Evolutionary conservation across 441 rosid species (phyloP), one percentile per base, ranked within the genome.

Genomic region (Codiaeum variegatum): DNA sequence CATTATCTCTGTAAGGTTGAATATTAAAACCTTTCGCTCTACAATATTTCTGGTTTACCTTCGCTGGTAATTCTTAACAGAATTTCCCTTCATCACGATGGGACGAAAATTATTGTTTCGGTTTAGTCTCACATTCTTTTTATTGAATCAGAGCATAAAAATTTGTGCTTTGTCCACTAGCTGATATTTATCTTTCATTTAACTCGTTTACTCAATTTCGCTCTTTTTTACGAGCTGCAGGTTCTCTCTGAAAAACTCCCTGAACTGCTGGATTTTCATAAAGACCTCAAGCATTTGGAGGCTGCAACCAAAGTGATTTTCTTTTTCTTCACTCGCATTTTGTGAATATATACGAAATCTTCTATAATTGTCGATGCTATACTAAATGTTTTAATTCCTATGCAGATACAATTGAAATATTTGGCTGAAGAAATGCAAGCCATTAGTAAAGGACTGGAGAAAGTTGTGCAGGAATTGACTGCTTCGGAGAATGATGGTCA

Each of bases 361-460:
- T 6, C 34, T 16, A 9, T 6, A 0, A 3, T 61, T 29, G 28
- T 63, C 34, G 36, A 11, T 69, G 0, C 19, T 69, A 7, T 65
- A 26, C 66, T 40, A 59, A 54, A 36, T 67, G 24, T 40, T 74
- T 29, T 19, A 44, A 23, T 60, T 61, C 68, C 38, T 58, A 49
- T 36, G 71, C 83, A 96, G 99, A 80, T 96, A 81, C 99, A 96
- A 88, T 74, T 96, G 83, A 94, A 94, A 87, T 83, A 74, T 82
- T 78, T 94, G 88, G 97, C 97, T 0, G 97, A 94, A 82, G 97
- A 94, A 85, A 94, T 94, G 97, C 97, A 92, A 86, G 97, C 94
- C 38, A 80, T 94, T 75, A 92, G 87, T 83, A 94, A 90, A 86
- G 98, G 98, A 74, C 82, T 94, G 77, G 95, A 82, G 56, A 93